phyloP scores from a whole-genome alignment of 352 stramenopile species.

The Aphanomyces euteiches region DNA sequence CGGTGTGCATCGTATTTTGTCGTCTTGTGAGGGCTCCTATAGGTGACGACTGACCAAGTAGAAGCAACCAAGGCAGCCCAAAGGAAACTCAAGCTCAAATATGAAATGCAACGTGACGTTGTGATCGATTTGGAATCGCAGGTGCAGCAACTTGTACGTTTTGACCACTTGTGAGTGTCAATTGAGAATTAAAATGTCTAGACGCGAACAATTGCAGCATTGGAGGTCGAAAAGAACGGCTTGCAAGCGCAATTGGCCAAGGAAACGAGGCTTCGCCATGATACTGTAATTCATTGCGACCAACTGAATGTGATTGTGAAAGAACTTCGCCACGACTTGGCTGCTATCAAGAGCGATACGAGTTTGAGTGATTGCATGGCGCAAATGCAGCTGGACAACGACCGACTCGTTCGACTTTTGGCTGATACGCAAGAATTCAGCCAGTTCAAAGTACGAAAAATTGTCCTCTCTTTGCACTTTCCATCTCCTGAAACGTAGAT shows the following conservation, averaged over 20 bases:
- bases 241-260: not conserved
- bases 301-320: not conserved
- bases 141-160: not conserved
- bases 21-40: not conserved
- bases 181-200: not conserved
- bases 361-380: not conserved
- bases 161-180: not conserved
- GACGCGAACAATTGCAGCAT: not conserved
- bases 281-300: slow-evolving; percentile 1
- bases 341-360: not conserved
- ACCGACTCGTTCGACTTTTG: slow-evolving; percentile 6
- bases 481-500: slow-evolving; percentile 7
- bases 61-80: not conserved
- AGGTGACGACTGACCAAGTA: not conserved
- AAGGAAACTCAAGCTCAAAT: not conserved
- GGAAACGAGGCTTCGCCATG: not conserved
- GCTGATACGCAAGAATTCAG: slow-evolving; percentile 14
- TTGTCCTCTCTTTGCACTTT: not conserved
- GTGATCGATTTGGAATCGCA: not conserved
- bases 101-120: not conserved
- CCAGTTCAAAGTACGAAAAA: slow-evolving; percentile 20
- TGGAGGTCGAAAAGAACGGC: not conserved
- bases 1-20: not conserved
- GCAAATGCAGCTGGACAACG: slow-evolving; percentile 16
- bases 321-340: not conserved